phyloP scores from a whole-genome alignment of 106 monocot genomes.

The Dendrobium officinale region DNA sequence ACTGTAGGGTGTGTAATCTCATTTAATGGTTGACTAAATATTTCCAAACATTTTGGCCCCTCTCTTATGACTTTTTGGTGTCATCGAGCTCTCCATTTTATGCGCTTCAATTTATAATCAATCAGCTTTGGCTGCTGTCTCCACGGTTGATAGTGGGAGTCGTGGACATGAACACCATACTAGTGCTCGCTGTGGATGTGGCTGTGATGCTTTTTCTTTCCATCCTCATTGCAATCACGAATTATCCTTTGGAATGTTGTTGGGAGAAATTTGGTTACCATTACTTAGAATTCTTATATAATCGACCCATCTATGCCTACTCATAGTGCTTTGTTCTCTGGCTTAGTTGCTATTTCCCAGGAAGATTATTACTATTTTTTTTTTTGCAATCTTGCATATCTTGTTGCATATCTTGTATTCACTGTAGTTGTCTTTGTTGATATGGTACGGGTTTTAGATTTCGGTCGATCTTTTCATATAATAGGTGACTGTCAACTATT shows the following conservation, averaged over 20 bases:
- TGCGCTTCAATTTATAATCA: neutral
- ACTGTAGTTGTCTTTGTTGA: neutral
- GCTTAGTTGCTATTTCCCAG: neutral
- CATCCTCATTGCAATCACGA: neutral
- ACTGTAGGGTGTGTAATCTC: neutral
- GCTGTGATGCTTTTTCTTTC: too few species aligned
- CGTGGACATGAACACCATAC: neutral
- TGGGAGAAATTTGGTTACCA: neutral
- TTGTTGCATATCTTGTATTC: neutral
- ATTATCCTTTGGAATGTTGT: neutral
- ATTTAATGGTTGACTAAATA: neutral
- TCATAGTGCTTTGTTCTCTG: neutral
- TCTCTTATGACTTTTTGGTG: neutral
- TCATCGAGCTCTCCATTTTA: neutral
- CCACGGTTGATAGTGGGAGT: neutral
- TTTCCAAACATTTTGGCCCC: neutral
- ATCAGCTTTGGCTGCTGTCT: neutral
- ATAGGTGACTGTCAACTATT: neutral
- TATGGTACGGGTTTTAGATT: neutral
- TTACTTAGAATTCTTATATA: neutral
- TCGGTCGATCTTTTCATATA: neutral
- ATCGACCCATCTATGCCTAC: too few species aligned
- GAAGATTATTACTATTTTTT: neutral
- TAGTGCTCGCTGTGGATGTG: too few species aligned
- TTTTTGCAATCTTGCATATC: neutral